Conservation (phyloP, 2,329 filamentous ascomycete genomes). For the Orbilia quercus region DNA sequence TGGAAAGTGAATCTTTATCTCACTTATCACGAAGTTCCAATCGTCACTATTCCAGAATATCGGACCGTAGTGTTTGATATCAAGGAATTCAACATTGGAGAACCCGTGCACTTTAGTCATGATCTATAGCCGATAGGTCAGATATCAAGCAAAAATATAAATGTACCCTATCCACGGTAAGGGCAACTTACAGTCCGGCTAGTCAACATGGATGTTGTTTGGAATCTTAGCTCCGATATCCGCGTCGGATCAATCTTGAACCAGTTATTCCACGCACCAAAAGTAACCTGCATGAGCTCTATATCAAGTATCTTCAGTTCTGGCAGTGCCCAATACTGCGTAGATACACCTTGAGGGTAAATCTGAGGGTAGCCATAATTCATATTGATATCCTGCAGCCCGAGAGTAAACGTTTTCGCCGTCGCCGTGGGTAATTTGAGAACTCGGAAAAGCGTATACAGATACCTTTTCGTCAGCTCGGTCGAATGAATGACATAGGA, state of each 20-base stretch:
- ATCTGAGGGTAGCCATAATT: not conserved
- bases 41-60: not conserved
- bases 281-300: not conserved
- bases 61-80: not conserved
- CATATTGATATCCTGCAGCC: not conserved
- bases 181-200: not conserved
- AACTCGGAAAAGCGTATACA: not conserved
- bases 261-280: not conserved
- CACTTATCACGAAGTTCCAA: not conserved
- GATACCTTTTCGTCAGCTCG: not conserved
- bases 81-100: constrained; percentile 10
- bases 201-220: not conserved
- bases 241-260: not conserved
- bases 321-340: not conserved
- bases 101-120: not conserved
- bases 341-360: not conserved
- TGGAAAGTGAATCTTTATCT: not conserved
- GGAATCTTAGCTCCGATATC: not conserved
- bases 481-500: no score
- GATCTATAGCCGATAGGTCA: not conserved
- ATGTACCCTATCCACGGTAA: not conserved
- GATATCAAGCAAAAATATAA: not conserved
- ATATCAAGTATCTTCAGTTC: not conserved
- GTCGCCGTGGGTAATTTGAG: constrained; percentile 2
- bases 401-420: not conserved